Percentiles rank a stretch among this genome's conserved stretches.
phyloP scores from a whole-genome alignment of 108 stramenopile genomes.

The Chaetoceros tenuissimus region DNA sequence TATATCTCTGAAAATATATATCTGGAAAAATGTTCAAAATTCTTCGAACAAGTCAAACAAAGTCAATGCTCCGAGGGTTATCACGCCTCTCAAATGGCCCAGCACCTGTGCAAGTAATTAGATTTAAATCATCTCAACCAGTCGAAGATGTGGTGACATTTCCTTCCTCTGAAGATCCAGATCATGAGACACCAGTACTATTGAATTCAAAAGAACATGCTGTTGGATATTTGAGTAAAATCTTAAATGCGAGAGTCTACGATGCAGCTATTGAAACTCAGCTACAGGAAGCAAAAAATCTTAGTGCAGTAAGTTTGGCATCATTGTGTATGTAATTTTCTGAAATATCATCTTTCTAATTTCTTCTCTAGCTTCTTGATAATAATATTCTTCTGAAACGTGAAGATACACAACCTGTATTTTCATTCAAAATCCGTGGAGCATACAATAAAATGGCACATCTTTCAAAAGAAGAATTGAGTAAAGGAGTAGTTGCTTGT shows the following conservation, averaged over 20 bases:
- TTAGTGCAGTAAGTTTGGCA: conserved; percentile 49
- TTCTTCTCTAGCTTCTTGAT: conserved; percentile 45
- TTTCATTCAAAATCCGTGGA: conserved; percentile 97
- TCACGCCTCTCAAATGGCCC: too few species aligned
- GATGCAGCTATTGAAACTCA: conserved; percentile 93
- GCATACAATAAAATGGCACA: conserved; percentile 96
- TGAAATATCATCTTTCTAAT: background rate
- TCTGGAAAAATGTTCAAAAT: too few species aligned
- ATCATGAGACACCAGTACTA: conserved; percentile 21
- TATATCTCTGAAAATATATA: too few species aligned
- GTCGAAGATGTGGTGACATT: background rate
- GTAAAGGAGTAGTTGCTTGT: conserved; percentile 89
- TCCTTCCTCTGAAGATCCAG: background rate
- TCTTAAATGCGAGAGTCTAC: conserved; percentile 92
- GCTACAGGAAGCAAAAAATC: conserved; percentile 83
- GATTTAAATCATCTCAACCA: background rate
- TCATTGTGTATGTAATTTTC: background rate
- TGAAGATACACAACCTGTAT: conserved; percentile 94
- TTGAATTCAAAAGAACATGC: conserved; percentile 50
- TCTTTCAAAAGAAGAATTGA: conserved; percentile 45
- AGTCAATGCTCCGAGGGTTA: too few species aligned
- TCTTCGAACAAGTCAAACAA: too few species aligned
- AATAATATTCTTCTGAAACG: conserved; percentile 77
- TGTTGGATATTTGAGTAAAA: conserved; percentile 69
- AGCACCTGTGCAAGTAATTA: too few species aligned